phyloP scores from a whole-genome alignment of 441 rosid species.

The Hypseocharis bilobata region DNA sequence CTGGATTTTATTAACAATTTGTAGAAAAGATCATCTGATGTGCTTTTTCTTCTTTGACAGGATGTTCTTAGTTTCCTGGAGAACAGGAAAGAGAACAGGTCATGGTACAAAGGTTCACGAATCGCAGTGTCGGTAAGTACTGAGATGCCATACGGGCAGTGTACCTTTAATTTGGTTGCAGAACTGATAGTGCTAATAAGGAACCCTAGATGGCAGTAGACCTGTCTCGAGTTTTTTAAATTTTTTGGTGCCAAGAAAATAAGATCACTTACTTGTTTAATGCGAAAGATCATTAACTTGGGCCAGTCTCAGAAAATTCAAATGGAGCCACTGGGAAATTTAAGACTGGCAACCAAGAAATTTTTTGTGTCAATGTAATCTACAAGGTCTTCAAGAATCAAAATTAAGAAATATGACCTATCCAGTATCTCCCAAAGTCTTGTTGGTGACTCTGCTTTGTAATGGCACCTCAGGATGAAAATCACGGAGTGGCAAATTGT shows the following conservation, averaged over 20 bases:
- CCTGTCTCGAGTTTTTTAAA: not conserved
- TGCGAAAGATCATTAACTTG: not conserved
- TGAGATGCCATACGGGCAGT: not conserved
- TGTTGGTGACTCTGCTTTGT: no score
- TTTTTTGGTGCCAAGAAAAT: no score
- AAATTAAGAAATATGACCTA: no score
- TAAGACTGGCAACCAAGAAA: no score
- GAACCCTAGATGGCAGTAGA: not conserved
- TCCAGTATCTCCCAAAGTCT: no score
- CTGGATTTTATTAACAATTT: not conserved
- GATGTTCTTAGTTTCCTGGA: constrained; percentile 78
- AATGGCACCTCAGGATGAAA: not conserved
- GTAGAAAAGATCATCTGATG: not conserved
- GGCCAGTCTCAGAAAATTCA: no score
- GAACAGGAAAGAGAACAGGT: constrained; percentile 88
- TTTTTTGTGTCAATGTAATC: no score
- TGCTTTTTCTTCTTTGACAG: constrained; percentile 29
- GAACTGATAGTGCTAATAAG: not conserved
- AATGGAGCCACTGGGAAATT: no score
- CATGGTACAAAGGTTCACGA: constrained; percentile 95
- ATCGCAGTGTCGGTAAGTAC: constrained; percentile 75
- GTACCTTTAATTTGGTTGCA: not conserved
- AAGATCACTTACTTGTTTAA: no score
- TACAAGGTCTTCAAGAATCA: no score
- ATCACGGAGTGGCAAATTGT: not conserved